phyloP scores from a whole-genome alignment of 306 rosid species.

The Ochetophila trinervis region DNA sequence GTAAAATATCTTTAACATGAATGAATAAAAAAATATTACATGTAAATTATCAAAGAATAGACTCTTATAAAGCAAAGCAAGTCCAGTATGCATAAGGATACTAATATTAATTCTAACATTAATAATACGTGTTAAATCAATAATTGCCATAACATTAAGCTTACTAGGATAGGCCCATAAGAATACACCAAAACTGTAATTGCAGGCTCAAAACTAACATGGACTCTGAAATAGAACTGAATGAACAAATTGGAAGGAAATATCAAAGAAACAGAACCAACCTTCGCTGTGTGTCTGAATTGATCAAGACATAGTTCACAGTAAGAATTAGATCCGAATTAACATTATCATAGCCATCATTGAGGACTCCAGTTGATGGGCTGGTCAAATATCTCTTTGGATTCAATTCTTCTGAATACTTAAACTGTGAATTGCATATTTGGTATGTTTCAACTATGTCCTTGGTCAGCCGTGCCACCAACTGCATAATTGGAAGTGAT shows the following conservation, averaged over 20 bases:
- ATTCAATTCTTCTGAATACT: slow-evolving; percentile 88
- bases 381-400: slow-evolving; percentile 91
- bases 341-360: slow-evolving; percentile 86
- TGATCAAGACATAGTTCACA: slow-evolving; percentile 71
- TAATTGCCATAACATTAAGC: too few species aligned
- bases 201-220: too few species aligned
- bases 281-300: slow-evolving; percentile 69
- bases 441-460: slow-evolving; percentile 85
- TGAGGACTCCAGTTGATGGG: slow-evolving; percentile 90
- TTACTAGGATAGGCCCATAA: too few species aligned
- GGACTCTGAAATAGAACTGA: too few species aligned
- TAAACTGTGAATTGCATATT: slow-evolving; percentile 85
- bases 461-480: slow-evolving; percentile 86
- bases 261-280: slow-evolving; percentile 31
- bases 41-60: too few species aligned
- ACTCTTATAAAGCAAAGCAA: too few species aligned
- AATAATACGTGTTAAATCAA: too few species aligned
- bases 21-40: too few species aligned
- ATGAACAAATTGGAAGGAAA: not conserved
- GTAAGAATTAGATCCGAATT: slow-evolving; percentile 91
- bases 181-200: too few species aligned
- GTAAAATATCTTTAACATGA: not conserved
- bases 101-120: too few species aligned
- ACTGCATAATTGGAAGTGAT: slow-evolving; percentile 53
- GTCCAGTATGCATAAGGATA: too few species aligned